phyloP scores from a whole-genome alignment of 2,329 filamentous ascomycete species.

The Geosmithia flava region DNA sequence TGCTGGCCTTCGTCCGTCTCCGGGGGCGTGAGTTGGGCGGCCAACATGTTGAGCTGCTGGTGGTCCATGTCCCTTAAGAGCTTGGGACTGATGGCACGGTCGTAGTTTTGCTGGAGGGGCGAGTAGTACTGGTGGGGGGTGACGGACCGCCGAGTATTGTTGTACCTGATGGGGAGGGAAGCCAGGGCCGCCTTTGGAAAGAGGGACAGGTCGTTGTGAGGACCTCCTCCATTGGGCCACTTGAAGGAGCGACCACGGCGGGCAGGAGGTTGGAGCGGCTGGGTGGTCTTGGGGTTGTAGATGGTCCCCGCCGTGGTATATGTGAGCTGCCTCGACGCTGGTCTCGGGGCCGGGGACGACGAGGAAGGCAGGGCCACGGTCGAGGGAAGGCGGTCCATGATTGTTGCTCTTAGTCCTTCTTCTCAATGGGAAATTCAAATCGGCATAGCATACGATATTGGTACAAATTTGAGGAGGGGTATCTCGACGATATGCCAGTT shows the following conservation, averaged over 20 bases:
- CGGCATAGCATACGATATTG: too few relatives aligned
- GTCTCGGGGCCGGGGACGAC: neutral
- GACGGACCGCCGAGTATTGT: conserved; percentile 6
- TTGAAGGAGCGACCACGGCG: conserved; percentile 35
- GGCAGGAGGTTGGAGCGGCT: conserved; percentile 36
- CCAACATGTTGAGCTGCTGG: conserved; percentile 9
- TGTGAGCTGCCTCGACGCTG: conserved; percentile 13
- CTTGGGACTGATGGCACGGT: conserved; percentile 33
- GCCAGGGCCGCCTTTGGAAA: conserved; percentile 23
- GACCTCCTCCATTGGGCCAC: conserved; percentile 16
- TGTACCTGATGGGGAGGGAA: conserved; percentile 17
- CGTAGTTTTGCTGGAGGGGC: conserved; percentile 41
- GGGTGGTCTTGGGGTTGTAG: conserved; percentile 32
- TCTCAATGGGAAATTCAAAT: too few relatives aligned
- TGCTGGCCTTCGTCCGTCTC: too few relatives aligned
- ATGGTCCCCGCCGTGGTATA: conserved; percentile 47
- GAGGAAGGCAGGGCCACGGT: neutral
- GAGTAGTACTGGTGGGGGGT: conserved; percentile 23
- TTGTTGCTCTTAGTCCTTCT: neutral
- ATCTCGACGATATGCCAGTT: too few relatives aligned
- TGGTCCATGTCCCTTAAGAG: conserved; percentile 11
- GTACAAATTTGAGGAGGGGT: too few relatives aligned
- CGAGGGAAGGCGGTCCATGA: neutral
- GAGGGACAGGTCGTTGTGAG: conserved; percentile 17
- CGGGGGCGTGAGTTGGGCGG: neutral